These are phyloP conservation scores for Curvularia spicifera DNA, from an alignment of 2,329 filamentous ascomycete species.

Conservation along the genomic window DNA sequence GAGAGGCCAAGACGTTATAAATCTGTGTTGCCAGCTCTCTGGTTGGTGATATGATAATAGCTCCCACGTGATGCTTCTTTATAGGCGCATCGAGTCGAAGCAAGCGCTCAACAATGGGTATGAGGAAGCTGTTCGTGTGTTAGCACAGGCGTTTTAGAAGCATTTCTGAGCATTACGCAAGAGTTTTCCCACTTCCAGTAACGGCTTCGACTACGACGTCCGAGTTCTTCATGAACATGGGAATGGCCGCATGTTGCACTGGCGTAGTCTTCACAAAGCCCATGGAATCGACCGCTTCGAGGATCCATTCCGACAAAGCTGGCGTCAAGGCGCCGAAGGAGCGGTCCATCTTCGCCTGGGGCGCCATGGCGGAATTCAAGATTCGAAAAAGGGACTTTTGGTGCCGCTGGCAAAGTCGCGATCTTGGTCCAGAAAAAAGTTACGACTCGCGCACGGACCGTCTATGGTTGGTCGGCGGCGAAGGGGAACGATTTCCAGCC, in stretches of 20 bases:
- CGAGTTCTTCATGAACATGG: constrained; percentile 86
- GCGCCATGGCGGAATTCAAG: constrained; percentile 36
- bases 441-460: constrained; percentile 2
- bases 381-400: constrained; percentile 5
- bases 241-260: constrained; percentile 91
- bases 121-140: constrained; percentile 63
- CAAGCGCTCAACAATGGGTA: constrained; percentile 83
- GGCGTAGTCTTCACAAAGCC: constrained; percentile 89
- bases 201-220: constrained; percentile 85
- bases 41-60: constrained; percentile 91
- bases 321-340: constrained; percentile 74
- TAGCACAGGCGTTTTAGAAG: neutral
- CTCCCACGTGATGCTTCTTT: constrained; percentile 87
- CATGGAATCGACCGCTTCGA: constrained; percentile 83
- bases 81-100: constrained; percentile 80
- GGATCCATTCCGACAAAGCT: constrained; percentile 78
- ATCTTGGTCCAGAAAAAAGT: constrained; percentile 11
- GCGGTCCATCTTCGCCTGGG: constrained; percentile 49
- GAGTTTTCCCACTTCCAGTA: constrained; percentile 47
- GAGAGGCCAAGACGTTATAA: constrained; percentile 74
- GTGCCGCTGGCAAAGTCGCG: constrained; percentile 7
- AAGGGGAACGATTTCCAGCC: neutral
- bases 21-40: constrained; percentile 93
- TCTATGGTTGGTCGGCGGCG: neutral
- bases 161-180: constrained; percentile 27